Evolutionary conservation across 2,329 filamentous ascomycete genomes (phyloP).

Genomic region (Colletotrichum liriopes): DNA sequence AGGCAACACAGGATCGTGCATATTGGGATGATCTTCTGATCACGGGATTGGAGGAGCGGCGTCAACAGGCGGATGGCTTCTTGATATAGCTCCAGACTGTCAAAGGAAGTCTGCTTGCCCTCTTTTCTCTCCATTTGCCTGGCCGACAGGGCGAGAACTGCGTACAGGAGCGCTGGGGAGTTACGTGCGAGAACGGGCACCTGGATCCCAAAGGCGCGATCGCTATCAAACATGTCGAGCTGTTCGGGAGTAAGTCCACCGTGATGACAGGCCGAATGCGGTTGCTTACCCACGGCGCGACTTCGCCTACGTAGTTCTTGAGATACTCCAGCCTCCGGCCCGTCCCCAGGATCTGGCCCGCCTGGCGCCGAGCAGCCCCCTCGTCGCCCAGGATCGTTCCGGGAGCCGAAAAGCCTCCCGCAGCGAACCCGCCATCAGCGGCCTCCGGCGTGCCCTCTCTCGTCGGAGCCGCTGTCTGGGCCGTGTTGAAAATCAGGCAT

Average conservation of each 20-base stretch:
- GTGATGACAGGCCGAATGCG: neutral
- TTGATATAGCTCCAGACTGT: slow-evolving; percentile 70
- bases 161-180: slow-evolving; percentile 64
- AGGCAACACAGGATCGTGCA: slow-evolving; percentile 58
- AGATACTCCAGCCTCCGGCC: slow-evolving; percentile 57
- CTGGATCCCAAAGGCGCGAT: slow-evolving; percentile 67
- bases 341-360: slow-evolving; percentile 48
- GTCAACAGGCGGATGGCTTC: slow-evolving; percentile 63
- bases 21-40: slow-evolving; percentile 54
- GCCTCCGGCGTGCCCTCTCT: slow-evolving; percentile 55
- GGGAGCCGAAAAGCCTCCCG: slow-evolving; percentile 38
- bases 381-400: slow-evolving; percentile 28
- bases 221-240: slow-evolving; percentile 72
- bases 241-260: slow-evolving; percentile 43
- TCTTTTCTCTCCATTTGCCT: slow-evolving; percentile 68
- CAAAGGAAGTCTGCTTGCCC: slow-evolving; percentile 59
- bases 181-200: slow-evolving; percentile 65
- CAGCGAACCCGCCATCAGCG: slow-evolving; percentile 37
- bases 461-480: slow-evolving; percentile 60
- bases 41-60: slow-evolving; percentile 53
- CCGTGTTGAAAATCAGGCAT: slow-evolving; percentile 62
- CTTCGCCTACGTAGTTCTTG: slow-evolving; percentile 67
- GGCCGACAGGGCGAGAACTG: slow-evolving; percentile 69
- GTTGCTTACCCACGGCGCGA: slow-evolving; percentile 65
- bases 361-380: slow-evolving; percentile 20